Evolutionary conservation across 2,329 filamentous ascomycete genomes (phyloP).

Genomic region (Camillea tinctor): DNA sequence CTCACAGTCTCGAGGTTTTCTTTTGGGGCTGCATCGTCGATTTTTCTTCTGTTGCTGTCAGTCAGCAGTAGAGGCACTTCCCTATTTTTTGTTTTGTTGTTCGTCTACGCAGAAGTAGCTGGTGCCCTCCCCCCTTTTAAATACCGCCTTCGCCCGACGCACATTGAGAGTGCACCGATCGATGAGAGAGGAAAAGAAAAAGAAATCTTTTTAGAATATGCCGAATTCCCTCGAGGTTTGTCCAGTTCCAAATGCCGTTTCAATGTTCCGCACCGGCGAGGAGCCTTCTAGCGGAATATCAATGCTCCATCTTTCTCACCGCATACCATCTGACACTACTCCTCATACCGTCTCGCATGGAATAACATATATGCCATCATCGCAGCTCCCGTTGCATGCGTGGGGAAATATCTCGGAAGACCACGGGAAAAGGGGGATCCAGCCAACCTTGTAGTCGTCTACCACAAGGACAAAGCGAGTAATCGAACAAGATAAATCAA

Average conservation of each 20-base stretch:
- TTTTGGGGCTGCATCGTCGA: conserved; percentile 25
- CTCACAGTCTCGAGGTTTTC: conserved; percentile 23
- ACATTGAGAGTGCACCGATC: conserved; percentile 22
- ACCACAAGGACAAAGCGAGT: conserved; percentile 35
- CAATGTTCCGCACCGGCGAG: conserved; percentile 14
- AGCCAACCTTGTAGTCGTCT: conserved; percentile 32
- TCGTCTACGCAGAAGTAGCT: conserved; percentile 25
- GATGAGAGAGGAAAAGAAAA: conserved; percentile 24
- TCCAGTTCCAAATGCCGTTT: conserved; percentile 28
- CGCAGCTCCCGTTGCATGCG: conserved; percentile 25
- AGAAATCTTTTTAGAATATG: conserved; percentile 36
- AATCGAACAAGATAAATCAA: conserved; percentile 40
- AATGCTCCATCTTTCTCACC: conserved; percentile 23
- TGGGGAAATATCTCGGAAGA: conserved; percentile 29
- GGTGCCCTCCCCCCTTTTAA: conserved; percentile 24
- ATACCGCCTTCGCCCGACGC: conserved; percentile 20
- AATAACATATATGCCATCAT: conserved; percentile 34
- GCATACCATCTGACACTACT: conserved; percentile 19
- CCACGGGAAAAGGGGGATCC: conserved; percentile 28
- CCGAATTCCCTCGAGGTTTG: conserved; percentile 30
- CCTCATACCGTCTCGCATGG: conserved; percentile 22
- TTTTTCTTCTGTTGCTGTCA: conserved; percentile 24
- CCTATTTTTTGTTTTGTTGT: conserved; percentile 19
- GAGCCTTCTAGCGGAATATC: conserved; percentile 23
- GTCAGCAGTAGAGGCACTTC: conserved; percentile 22